phyloP scores from a whole-genome alignment of 768 basidiomycete genomes.

The Leccinellum rugosiceps region DNA sequence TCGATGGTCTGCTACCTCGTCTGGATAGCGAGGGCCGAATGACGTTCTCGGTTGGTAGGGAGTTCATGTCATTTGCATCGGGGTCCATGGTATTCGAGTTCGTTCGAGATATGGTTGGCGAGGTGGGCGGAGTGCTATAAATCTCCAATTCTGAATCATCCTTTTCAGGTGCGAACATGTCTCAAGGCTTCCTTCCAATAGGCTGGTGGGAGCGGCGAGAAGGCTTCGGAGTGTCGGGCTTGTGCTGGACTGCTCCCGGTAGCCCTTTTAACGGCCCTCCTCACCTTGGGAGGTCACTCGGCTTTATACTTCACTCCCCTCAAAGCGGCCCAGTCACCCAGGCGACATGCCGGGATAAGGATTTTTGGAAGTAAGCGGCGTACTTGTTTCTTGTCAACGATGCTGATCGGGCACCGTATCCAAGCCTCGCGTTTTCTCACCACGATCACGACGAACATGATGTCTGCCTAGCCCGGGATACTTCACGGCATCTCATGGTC shows the following conservation, averaged over 20 bases:
- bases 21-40: conserved; percentile 41
- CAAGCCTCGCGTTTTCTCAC: conserved; percentile 17
- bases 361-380: conserved; percentile 10
- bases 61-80: conserved; percentile 8
- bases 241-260: conserved; percentile 1
- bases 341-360: conserved; percentile 18
- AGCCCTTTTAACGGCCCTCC: conserved; percentile 2
- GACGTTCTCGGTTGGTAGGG: conserved; percentile 8
- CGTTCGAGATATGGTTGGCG: conserved; percentile 31
- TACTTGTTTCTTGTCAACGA: conserved; percentile 13
- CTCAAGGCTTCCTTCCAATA: conserved; percentile 9
- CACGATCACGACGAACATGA: conserved; percentile 18
- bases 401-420: conserved; percentile 22
- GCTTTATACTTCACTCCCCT: conserved; percentile 22
- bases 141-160: conserved; percentile 28
- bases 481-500: conserved; percentile 5
- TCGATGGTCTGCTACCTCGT: conserved; percentile 31
- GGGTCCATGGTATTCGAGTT: conserved; percentile 12
- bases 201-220: conserved; percentile 11
- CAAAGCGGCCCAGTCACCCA: conserved; percentile 21
- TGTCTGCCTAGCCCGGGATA: background rate
- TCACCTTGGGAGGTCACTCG: background rate
- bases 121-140: conserved; percentile 44
- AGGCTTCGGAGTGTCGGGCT: conserved; percentile 4
- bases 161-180: conserved; percentile 34